Base-by-base conservation (phyloP, 2,329 filamentous ascomycete genomes). In the Plenodomus lindquistii region DNA sequence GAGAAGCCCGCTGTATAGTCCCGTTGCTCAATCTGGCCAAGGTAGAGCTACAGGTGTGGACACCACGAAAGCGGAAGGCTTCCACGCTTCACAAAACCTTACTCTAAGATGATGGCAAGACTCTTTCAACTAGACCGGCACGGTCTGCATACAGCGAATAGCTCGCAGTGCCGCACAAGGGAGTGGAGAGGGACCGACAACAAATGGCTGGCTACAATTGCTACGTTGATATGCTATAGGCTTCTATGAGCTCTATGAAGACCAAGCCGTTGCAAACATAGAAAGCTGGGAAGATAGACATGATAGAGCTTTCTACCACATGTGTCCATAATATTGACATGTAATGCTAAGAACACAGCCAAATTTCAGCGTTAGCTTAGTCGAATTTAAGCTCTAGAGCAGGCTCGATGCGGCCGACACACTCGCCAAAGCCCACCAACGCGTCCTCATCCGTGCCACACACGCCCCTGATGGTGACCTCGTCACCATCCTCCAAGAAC, bases 381-480 rank as follows among this genome's bases (percentile, higher is more conserved):
- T 48, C 47, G 22, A 63, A 61, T 13, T 46, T 54, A 34, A 68
- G 45, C 24, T 54, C 56, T 35, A 70, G n/a, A 4, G 71, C 69
- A 19, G 70, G 68, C 52, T 72, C 65, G 48, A 92, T 86, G 31
- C 70, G 82, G 13, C 87, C 88, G 17, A 77, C 75, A 56, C 87
- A 89, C 55, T 90, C 83, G 2, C 89, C 89, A 70, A 93, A 93
- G 0, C 89, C 89, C 20, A 94, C 85, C 43, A 86, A 76, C n/a
- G 75, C 79, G 2, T 84, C 83, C 22, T 86, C 82, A 46, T 84
- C 79, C 1, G 67, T 66, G 4, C 86, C 87, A 60, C 83, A 86
- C 7, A 81, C 79, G 1, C 89, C 89, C 1, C 80, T 79, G 34
- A 93, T 78, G 1, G 80, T 79, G 11, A 91, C 69, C 2, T 83